Evolutionary conservation across 164 flowering plant species (phyloP), one percentile per base, ranked within the genome.

Genomic region (Kingdonia uniflora): DNA sequence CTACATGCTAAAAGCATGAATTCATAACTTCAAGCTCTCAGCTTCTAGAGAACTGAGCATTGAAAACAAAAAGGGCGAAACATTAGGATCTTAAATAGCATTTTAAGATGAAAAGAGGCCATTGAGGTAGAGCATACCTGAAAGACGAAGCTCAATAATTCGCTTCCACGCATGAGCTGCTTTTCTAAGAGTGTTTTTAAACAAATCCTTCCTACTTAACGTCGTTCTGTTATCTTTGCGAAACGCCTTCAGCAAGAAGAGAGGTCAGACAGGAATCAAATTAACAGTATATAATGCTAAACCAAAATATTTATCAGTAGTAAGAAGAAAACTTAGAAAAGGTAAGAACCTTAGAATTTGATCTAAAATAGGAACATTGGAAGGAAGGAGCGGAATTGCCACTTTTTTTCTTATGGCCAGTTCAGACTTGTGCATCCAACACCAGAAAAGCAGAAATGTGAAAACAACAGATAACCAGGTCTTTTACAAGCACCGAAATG

Each of bases 101-200:
- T 3, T 29, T 3, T 4, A 29, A 29, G 8, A 29, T 29, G 35
- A 29, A 29, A 3, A 29, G 35, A 29, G 35, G 35, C 4, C 8
- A 8, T 29, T 29, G 35, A 3, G 35, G 35, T 29, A 41, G 15
- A 23, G n/a, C 42, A 24, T 53, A 86, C 99, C 95, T 51, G 89
- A 51, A 37, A 92, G 82, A 62, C 84, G 85, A 55, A 94, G 97
- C 67, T 94, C 96, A 51, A 48, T 59, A 60, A 89, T 82, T 58
- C 75, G 71, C 46, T 85, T 82, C 97, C 95, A 89, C 1, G 88
- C 96, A 79, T 89, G 57, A 63, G 87, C 76, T 7, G 90, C 81
- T 66, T 89, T 94, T 56, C 79, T 82, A 54, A 89, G 62, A n/a
- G 99, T 94, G 63, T 85, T 84, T 35, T 77, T 85, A 43, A 94